phyloP scores from a whole-genome alignment of 176 grass and related monocot genomes.

The Aegilops speltoides region DNA sequence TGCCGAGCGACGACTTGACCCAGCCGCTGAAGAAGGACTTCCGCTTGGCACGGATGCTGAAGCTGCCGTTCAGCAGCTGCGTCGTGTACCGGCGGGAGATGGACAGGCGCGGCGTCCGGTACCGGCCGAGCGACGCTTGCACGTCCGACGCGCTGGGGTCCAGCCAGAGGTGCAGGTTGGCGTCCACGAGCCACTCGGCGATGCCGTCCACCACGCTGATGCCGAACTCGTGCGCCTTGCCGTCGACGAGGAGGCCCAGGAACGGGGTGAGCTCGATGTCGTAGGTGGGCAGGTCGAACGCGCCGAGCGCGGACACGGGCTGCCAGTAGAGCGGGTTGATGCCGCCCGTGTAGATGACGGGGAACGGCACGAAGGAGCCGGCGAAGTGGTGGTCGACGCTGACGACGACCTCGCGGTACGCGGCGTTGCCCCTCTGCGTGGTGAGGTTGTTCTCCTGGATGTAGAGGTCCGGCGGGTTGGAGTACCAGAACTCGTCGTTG shows the following conservation, averaged over 20 bases:
- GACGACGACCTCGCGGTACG: slow-evolving; percentile 77
- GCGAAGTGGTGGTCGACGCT: slow-evolving; percentile 58
- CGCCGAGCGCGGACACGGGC: slow-evolving; percentile 76
- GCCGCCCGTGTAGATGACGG: slow-evolving; percentile 84
- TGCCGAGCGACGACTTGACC: slow-evolving; percentile 79
- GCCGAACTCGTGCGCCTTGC: slow-evolving; percentile 52
- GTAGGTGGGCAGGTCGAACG: slow-evolving; percentile 84
- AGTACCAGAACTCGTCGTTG: slow-evolving; percentile 96
- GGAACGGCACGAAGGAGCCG: slow-evolving; percentile 82
- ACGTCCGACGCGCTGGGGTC: slow-evolving; percentile 49
- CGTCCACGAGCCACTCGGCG: slow-evolving; percentile 79
- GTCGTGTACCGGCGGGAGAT: slow-evolving; percentile 50
- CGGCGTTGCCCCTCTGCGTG: slow-evolving; percentile 63
- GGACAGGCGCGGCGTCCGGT: slow-evolving; percentile 44
- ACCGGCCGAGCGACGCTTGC: slow-evolving; percentile 36
- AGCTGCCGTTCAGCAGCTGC: slow-evolving; percentile 45
- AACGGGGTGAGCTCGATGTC: slow-evolving; percentile 85
- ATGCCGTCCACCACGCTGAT: slow-evolving; percentile 73
- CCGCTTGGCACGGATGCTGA: slow-evolving; percentile 53
- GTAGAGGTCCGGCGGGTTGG: slow-evolving; percentile 85
- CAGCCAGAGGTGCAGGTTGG: slow-evolving; percentile 90
- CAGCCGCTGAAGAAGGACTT: slow-evolving; percentile 56
- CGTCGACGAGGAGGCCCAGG: slow-evolving; percentile 68
- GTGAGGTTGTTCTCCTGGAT: slow-evolving; percentile 78
- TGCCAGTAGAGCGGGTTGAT: slow-evolving; percentile 97